These are phyloP conservation scores for Sesbania bispinosa DNA, from an alignment of 306 rosid species.

Conservation along the genomic window DNA sequence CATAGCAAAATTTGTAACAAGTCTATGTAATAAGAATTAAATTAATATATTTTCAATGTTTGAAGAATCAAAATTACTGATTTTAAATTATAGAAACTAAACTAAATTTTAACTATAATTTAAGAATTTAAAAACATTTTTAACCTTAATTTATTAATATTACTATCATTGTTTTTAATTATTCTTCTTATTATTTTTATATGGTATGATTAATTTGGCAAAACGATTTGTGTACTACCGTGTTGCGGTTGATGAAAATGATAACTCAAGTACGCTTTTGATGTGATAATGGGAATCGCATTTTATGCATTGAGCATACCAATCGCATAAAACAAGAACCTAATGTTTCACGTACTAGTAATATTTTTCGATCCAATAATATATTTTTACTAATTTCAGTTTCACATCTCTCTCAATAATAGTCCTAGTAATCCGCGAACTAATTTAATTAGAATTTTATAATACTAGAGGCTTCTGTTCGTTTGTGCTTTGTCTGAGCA, in stretches of 20 bases:
- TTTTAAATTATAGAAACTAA: no score
- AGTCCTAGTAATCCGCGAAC: constrained; percentile 36
- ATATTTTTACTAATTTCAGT: neutral
- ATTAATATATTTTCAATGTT: no score
- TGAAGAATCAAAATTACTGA: no score
- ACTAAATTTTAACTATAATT: no score
- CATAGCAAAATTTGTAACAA: no score
- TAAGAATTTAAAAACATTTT: no score
- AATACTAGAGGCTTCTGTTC: constrained; percentile 29
- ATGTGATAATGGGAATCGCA: constrained; percentile 30
- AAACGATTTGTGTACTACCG: neutral
- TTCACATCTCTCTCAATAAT: neutral
- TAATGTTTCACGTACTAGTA: constrained; percentile 40
- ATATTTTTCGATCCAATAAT: constrained; percentile 7
- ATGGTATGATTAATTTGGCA: constrained; percentile 31
- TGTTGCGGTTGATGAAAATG: constrained; percentile 9
- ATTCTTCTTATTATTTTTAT: neutral
- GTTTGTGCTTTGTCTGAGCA: constrained; percentile 40
- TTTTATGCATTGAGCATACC: constrained; percentile 48
- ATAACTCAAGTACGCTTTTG: constrained; percentile 17
- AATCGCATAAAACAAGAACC: constrained; percentile 46
- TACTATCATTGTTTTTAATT: no score
- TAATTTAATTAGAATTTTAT: constrained; percentile 17
- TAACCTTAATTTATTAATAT: no score
- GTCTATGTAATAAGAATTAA: no score